Percentiles rank a stretch among this genome's conserved stretches.
Evolutionary conservation across 2,329 filamentous ascomycete genomes (phyloP).

Genomic region (Claviceps africana): DNA sequence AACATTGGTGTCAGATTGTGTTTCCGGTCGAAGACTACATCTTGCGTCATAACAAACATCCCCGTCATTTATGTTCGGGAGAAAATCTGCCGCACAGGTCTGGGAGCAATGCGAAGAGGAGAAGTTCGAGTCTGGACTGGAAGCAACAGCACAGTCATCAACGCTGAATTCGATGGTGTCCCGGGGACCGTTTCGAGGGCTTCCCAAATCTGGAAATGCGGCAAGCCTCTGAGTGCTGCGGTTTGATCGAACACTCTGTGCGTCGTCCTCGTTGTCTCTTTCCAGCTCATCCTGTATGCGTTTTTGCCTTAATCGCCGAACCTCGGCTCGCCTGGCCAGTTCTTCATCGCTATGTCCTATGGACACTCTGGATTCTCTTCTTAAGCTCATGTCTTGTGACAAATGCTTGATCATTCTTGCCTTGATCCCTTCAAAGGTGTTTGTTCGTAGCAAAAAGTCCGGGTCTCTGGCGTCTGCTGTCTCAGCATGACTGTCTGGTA

Average conservation of each 20-base stretch:
- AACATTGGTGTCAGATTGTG: not conserved
- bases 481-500: slow-evolving; percentile 25
- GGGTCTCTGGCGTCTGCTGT: slow-evolving; percentile 20
- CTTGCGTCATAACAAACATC: not conserved
- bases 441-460: slow-evolving; percentile 19
- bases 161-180: slow-evolving; percentile 35
- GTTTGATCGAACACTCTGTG: slow-evolving; percentile 15
- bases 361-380: slow-evolving; percentile 25
- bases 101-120: slow-evolving; percentile 1
- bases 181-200: slow-evolving; percentile 28
- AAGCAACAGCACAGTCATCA: slow-evolving; percentile 1
- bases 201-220: slow-evolving; percentile 14
- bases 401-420: slow-evolving; percentile 31
- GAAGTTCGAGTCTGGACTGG: not conserved
- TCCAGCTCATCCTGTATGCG: slow-evolving; percentile 45
- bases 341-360: slow-evolving; percentile 37
- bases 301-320: slow-evolving; percentile 39
- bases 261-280: slow-evolving; percentile 27
- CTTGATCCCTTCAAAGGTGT: slow-evolving; percentile 30
- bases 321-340: slow-evolving; percentile 38
- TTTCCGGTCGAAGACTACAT: not conserved
- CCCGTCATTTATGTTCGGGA: not conserved
- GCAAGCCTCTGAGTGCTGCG: slow-evolving; percentile 13
- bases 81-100: not conserved
- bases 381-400: slow-evolving; percentile 28